These are phyloP conservation scores for Exophiala mesophila DNA, from an alignment of 2,329 filamentous ascomycete genomes.

Conservation along the genomic window DNA sequence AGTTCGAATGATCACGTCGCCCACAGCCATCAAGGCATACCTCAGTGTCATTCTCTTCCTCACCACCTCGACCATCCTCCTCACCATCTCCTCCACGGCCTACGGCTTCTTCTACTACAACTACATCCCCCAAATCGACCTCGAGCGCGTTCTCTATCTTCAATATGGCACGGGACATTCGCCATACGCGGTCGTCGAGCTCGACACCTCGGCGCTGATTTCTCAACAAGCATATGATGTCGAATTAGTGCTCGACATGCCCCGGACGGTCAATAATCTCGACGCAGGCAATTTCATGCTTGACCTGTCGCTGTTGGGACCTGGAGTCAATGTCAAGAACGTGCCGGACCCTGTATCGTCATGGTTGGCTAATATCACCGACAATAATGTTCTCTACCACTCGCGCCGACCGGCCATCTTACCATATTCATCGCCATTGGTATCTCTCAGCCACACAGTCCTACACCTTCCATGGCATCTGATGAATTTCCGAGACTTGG, in stretches of 20 bases:
- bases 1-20: constrained; percentile 54
- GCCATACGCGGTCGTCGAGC: constrained; percentile 50
- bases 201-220: constrained; percentile 51
- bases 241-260: constrained; percentile 67
- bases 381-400: constrained; percentile 48
- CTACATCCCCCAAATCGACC: constrained; percentile 62
- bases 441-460: constrained; percentile 46
- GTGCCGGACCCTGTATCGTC: constrained; percentile 10
- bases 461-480: constrained; percentile 22
- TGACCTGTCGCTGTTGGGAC: constrained; percentile 63
- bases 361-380: constrained; percentile 30
- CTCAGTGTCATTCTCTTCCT: constrained; percentile 55
- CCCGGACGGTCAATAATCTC: constrained; percentile 70
- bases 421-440: constrained; percentile 70
- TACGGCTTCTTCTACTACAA: constrained; percentile 65
- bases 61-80: constrained; percentile 49
- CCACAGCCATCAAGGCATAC: constrained; percentile 60
- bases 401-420: constrained; percentile 73
- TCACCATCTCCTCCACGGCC: constrained; percentile 54
- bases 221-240: constrained; percentile 81
- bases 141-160: constrained; percentile 59
- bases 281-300: constrained; percentile 92
- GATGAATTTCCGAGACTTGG: constrained; percentile 40
- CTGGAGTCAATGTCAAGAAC: constrained; percentile 7
- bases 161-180: constrained; percentile 46